A percentile compares a stretch with the other conserved stretches of the same genome.
Evolutionary conservation across 441 rosid genomes (phyloP).

Genomic region (Flueggea neowawraea): DNA sequence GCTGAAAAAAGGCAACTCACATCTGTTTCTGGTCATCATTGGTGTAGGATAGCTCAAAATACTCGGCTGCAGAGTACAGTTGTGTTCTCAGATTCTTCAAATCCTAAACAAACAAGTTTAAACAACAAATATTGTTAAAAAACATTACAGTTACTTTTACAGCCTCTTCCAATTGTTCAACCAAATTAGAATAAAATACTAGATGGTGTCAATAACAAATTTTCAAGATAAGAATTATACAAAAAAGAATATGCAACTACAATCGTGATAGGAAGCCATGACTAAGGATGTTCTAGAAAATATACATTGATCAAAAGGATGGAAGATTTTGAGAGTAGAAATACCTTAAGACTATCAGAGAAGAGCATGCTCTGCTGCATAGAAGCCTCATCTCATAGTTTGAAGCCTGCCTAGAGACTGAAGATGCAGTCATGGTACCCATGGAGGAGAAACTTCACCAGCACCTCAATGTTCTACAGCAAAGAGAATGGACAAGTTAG

Average conservation of each 20-base stretch:
- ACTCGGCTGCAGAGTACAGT: slow-evolving; percentile 93
- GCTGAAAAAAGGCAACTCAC: slow-evolving; percentile 41
- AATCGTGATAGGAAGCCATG: background rate
- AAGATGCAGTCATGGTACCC: slow-evolving; percentile 63
- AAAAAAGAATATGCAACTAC: background rate
- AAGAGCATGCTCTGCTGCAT: slow-evolving; percentile 93
- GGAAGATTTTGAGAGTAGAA: background rate
- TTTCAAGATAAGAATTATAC: background rate
- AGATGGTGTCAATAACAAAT: background rate
- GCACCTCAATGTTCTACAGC: slow-evolving; percentile 26
- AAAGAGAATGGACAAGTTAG: slow-evolving; percentile 10
- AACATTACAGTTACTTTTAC: too few species aligned
- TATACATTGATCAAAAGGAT: background rate
- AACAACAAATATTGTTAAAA: background rate
- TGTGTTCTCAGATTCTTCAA: slow-evolving; percentile 80
- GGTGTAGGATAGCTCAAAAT: slow-evolving; percentile 84
- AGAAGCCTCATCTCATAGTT: slow-evolving; percentile 70
- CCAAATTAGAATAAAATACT: background rate
- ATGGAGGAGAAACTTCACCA: slow-evolving; percentile 11
- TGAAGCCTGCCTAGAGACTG: slow-evolving; percentile 56
- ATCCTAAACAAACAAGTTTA: slow-evolving; percentile 40
- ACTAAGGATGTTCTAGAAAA: background rate
- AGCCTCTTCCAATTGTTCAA: background rate
- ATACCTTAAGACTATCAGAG: slow-evolving; percentile 92
- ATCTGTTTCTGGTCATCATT: slow-evolving; percentile 79